Evolutionary conservation across 1,284 basidiomycete genomes (phyloP), one percentile per base, ranked within the genome.

Genomic region (Ceratorhiza oryzae-sativae): DNA sequence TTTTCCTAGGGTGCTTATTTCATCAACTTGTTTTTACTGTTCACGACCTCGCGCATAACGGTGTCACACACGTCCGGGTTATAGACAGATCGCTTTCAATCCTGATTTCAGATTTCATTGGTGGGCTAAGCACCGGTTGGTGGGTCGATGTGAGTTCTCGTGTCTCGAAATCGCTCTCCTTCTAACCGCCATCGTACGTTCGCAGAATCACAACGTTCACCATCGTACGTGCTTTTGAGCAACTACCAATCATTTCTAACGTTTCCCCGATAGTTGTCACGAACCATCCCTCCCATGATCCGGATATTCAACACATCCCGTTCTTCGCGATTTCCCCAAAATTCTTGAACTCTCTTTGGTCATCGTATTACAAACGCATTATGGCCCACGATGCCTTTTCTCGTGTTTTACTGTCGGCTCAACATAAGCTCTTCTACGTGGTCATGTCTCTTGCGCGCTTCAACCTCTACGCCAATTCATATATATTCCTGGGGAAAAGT

Each of bases 261-360:
- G 58, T 61, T 34, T 10, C 34, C 41, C n/a, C 30, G 53, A 39
- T 75, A 95, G 93, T 98, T 63, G 94, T 98, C 71, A 94, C 97
- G 39, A 99, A 99, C 78, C 95, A 98, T 78, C 95, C 95, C 2
- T 92, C 97, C 73, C 97, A 99, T 88, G 96, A 87, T 79, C 94
- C 94, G 1, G 96, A 95, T 78, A 96, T 96, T 75, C 90, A 97
- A 81, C 96, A 99, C 80, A 85, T 99, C 59, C 97, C 97, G 25
- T 98, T 99, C 84, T 92, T 99, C 77, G 97, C 96, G 74, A 94
- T 98, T 77, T 92, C 93, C 3, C 89, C 93, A 6, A 86, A 86
- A 42, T 99, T 98, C 82, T 89, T 97, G 79, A 83, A 85, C 56
- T 90, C 88, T 25, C 82, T 98, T 1, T 97, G 93, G 87, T 97